A percentile compares a stretch with the other conserved stretches of the same genome.
Evolutionary conservation across 1,284 basidiomycete genomes (phyloP).

Genomic region (Microbotryum saponariae): DNA sequence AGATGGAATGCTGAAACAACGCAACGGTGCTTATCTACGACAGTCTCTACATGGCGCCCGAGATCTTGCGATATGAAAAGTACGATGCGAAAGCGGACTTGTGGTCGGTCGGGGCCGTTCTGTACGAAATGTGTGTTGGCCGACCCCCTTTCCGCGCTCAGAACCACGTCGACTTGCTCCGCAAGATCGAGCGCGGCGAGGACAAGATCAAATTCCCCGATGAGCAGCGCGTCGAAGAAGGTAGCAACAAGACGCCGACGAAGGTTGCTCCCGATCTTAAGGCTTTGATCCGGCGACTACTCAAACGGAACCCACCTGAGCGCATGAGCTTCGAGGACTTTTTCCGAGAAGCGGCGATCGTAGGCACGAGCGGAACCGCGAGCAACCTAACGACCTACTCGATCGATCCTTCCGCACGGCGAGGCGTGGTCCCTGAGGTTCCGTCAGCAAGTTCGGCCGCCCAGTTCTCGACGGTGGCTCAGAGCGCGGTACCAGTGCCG

Average conservation of each 20-base stretch:
- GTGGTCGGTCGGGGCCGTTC: slow-evolving; percentile 94
- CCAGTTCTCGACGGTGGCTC: not conserved
- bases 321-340: slow-evolving; percentile 87
- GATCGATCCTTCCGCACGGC: slow-evolving; percentile 19
- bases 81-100: slow-evolving; percentile 97
- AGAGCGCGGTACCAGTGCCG: not conserved
- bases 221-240: slow-evolving; percentile 47
- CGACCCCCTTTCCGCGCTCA: slow-evolving; percentile 88
- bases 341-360: slow-evolving; percentile 54
- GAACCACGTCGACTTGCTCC: slow-evolving; percentile 91
- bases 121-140: slow-evolving; percentile 92
- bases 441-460: not conserved
- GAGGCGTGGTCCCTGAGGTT: not conserved
- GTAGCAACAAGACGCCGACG: slow-evolving; percentile 18
- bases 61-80: slow-evolving; percentile 94
- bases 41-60: slow-evolving; percentile 96
- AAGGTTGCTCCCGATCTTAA: slow-evolving; percentile 77
- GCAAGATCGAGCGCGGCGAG: slow-evolving; percentile 78
- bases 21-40: too few relatives aligned
- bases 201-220: slow-evolving; percentile 80
- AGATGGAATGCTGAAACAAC: not conserved
- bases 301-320: slow-evolving; percentile 77
- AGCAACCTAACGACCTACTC: slow-evolving; percentile 32
- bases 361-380: slow-evolving; percentile 21
- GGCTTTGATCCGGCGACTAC: slow-evolving; percentile 68